Evolutionary conservation across 2,329 filamentous ascomycete genomes (phyloP).

Genomic region (Talaromyces pinophilus): DNA sequence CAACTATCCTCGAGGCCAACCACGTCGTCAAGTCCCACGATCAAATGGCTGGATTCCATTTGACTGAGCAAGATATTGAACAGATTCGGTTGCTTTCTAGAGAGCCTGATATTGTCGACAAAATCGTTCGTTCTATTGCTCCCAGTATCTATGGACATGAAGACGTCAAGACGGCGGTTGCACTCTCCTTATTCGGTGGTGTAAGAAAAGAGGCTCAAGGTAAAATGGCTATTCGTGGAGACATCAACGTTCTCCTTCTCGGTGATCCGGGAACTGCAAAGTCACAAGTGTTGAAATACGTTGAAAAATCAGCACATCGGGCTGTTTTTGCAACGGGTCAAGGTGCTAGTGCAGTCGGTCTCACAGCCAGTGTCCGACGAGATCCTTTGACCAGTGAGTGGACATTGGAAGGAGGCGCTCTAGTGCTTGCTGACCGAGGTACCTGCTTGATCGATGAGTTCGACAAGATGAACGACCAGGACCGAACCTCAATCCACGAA

Average conservation of each 20-base stretch:
- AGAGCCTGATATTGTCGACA: slow-evolving; percentile 89
- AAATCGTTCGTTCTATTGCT: slow-evolving; percentile 88
- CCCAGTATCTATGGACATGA: slow-evolving; percentile 96
- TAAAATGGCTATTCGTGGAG: slow-evolving; percentile 85
- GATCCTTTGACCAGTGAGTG: slow-evolving; percentile 95
- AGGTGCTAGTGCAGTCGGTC: slow-evolving; percentile 93
- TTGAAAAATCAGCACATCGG: slow-evolving; percentile 94
- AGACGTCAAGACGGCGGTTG: slow-evolving; percentile 96
- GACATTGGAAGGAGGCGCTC: slow-evolving; percentile 92
- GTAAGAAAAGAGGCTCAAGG: slow-evolving; percentile 90
- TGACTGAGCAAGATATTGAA: slow-evolving; percentile 93
- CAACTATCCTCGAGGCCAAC: slow-evolving; percentile 95
- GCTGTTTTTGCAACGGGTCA: slow-evolving; percentile 98
- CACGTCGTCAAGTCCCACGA: slow-evolving; percentile 97
- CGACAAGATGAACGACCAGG: slow-evolving; percentile 99
- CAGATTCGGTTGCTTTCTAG: slow-evolving; percentile 83
- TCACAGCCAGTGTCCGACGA: slow-evolving; percentile 92
- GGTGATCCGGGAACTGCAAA: slow-evolving; percentile 98
- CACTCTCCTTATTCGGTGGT: slow-evolving; percentile 90
- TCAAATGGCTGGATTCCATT: slow-evolving; percentile 90
- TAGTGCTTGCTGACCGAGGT: slow-evolving; percentile 91
- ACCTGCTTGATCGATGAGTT: slow-evolving; percentile 98
- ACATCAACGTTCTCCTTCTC: slow-evolving; percentile 95
- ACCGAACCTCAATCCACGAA: slow-evolving; percentile 97
- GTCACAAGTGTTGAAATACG: slow-evolving; percentile 95